Evolutionary conservation across 306 rosid genomes (phyloP).

Genomic region (Carpinus viminea): DNA sequence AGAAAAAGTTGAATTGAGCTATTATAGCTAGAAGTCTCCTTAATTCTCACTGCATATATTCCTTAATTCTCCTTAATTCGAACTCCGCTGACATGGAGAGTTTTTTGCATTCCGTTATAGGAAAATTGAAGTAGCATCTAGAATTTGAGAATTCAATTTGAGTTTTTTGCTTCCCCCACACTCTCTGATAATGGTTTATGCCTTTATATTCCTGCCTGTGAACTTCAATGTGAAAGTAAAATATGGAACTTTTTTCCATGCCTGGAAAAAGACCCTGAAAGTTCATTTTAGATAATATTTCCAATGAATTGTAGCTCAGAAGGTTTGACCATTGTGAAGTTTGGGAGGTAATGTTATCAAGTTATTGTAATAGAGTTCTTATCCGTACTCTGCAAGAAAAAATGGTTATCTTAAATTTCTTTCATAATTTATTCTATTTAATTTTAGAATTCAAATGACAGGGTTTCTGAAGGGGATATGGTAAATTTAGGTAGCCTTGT

Average conservation of each 20-base stretch:
- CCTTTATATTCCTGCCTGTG: constrained; percentile 7
- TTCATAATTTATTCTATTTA: constrained; percentile 18
- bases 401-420: constrained; percentile 1
- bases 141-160: no score
- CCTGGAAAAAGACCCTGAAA: neutral
- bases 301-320: neutral
- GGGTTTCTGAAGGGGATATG: constrained; percentile 72
- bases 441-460: constrained; percentile 41
- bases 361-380: neutral
- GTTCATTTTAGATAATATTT: neutral
- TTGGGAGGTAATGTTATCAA: neutral
- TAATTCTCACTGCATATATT: no score
- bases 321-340: neutral
- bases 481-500: constrained; percentile 68
- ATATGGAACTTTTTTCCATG: neutral
- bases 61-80: no score
- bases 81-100: no score
- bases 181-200: constrained; percentile 10
- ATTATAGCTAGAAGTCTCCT: neutral
- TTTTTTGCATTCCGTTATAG: neutral
- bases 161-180: constrained; percentile 33
- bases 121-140: neutral
- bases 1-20: no score
- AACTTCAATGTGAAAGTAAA: neutral
- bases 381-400: neutral